These are phyloP conservation scores for Solanum bulbocastanum DNA, from an alignment of 257 asterid genomes.

Conservation along the genomic window DNA sequence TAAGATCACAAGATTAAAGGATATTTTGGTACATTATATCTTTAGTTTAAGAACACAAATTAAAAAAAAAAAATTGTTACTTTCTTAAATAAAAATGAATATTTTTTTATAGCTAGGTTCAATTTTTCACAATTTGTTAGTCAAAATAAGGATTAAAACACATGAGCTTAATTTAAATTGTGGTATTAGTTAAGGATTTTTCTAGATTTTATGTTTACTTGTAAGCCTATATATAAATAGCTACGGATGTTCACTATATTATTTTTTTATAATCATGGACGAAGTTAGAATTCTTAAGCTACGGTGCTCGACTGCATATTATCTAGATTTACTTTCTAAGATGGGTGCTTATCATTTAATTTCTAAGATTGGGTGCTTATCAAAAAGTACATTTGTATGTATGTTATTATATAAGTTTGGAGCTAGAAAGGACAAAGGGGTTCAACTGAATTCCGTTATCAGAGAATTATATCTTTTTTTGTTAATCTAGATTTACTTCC, in stretches of 20 bases:
- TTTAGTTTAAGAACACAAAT: not conserved
- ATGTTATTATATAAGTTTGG: not conserved
- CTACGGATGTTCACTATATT: not conserved
- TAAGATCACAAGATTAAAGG: not conserved
- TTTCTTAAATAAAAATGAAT: not conserved
- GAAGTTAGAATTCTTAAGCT: not conserved
- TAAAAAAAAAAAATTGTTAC: fast-evolving
- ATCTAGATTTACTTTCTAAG: not conserved
- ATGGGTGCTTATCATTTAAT: not conserved
- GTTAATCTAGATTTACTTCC: not conserved
- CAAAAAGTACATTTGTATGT: not conserved
- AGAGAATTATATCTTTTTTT: not conserved
- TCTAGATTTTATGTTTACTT: not conserved
- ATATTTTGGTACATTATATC: not conserved
- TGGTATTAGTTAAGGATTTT: not conserved
- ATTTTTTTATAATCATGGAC: not conserved
- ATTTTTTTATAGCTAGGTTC: not conserved
- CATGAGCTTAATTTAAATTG: not conserved
- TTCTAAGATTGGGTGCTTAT: not conserved
- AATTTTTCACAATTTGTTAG: not conserved
- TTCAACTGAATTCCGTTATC: not conserved
- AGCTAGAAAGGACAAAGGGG: not conserved
- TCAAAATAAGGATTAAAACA: not conserved
- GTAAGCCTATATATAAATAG: not conserved
- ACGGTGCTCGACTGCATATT: not conserved